These are phyloP conservation scores for Suillus weaverae DNA, from an alignment of 768 basidiomycete species.

Conservation along the genomic window DNA sequence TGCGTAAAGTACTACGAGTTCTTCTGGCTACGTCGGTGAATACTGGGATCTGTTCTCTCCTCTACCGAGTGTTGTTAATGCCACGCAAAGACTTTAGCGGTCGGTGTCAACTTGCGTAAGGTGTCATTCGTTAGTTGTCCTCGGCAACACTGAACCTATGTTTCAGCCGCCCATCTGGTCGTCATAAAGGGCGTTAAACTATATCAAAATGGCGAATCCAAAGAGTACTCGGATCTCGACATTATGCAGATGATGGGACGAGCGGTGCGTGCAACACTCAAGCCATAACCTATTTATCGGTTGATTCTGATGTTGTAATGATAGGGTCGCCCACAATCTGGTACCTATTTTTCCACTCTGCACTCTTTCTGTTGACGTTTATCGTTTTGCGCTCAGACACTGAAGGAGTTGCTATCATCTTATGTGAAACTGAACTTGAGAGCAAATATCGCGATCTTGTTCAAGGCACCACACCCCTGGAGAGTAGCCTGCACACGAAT, in stretches of 20 bases:
- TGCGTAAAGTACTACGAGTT: conserved; percentile 61
- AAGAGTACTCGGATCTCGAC: conserved; percentile 91
- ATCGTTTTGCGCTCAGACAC: conserved; percentile 51
- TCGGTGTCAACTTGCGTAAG: conserved; percentile 93
- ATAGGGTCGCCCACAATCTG: conserved; percentile 90
- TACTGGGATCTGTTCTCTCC: conserved; percentile 3
- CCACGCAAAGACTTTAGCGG: conserved; percentile 75
- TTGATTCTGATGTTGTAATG: conserved; percentile 1
- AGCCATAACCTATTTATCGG: not conserved
- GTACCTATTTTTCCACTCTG: conserved; percentile 34
- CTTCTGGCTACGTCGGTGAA: conserved; percentile 84
- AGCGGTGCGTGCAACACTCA: conserved; percentile 52
- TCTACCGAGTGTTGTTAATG: conserved; percentile 10
- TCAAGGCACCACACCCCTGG: conserved; percentile 75
- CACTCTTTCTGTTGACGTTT: conserved; percentile 4
- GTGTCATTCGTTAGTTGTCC: conserved; percentile 11
- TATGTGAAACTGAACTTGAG: conserved; percentile 76
- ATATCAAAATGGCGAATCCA: conserved; percentile 66
- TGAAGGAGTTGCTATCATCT: conserved; percentile 79
- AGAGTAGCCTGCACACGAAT: conserved; percentile 82
- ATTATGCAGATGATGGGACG: conserved; percentile 97
- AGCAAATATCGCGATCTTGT: conserved; percentile 68
- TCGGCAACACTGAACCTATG: not conserved
- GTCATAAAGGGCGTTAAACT: conserved; percentile 88
- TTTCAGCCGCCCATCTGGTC: conserved; percentile 84